Base-by-base conservation (phyloP, 257 asterid genomes). In the Solanum peruvianum region DNA sequence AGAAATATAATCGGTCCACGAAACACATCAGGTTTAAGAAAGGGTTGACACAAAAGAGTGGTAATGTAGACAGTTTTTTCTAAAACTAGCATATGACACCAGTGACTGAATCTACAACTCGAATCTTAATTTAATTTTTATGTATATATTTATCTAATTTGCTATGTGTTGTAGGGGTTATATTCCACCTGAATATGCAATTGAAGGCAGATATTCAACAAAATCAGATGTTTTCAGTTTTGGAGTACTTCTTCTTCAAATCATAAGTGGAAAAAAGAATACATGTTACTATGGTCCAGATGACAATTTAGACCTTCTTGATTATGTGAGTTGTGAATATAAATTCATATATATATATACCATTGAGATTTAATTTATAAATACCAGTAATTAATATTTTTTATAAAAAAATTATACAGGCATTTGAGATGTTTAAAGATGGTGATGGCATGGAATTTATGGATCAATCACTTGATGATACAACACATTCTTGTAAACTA, bases 161-260 rank as follows among this genome's bases (percentile, higher is more conserved):
- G 64, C 8, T 25, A 11, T 25, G 35, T 66, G 72, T 66, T 69
- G 64, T 73, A 91, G 93, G 67, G 92, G 93, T n/a, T 85, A 89
- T 56, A 82, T 91, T 77, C 92, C 93, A 27, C 93, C 93, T 7
- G 92, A 89, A 78, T 91, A 91, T 83, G 91, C 87, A 70, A 71
- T 83, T 77, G 21, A 84, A 76, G 93, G 93, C 11, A 85, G 83
- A 69, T 91, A 91, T 70, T 91, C 92, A 70, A 88, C 81, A 45
- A 88, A 91, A 78, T 91, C 86, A 5, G 92, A 91, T 42, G 89
- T 91, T 12, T 91, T 73, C 47, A 89, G 93, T 86, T 91, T 91
- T 41, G 92, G 93, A 2, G 91, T 91, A 0, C 89, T 91, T 18
- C 87, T 91, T 31, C 88, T 91, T 39, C 92, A 89, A 86, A 88